Evolutionary conservation across 345 rosid genomes (phyloP), one percentile per base, ranked within the genome.

Genomic region (Lepidium didymum): DNA sequence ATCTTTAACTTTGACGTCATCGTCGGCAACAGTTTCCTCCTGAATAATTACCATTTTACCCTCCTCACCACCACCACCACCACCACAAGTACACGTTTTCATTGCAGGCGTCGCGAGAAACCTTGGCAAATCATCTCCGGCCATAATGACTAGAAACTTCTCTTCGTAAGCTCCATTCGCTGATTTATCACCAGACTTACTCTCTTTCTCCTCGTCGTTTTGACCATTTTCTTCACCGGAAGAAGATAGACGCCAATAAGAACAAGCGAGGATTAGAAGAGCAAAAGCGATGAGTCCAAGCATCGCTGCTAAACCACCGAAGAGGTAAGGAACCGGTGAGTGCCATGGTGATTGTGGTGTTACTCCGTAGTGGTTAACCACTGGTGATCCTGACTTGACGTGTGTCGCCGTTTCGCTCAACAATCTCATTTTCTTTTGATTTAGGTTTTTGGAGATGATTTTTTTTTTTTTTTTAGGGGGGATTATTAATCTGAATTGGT

Each of bases 291-390:
- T 89, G 64, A 89, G 70, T 40, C 90, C 90, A 23, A 89, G 73
- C 92, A 86, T 89, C 67, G 96, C 96, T 0, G 90, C 92, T 21
- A 89, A 67, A 7, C 92, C 92, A 0, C 96, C 96, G 52, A 89
- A 89, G 51, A 89, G 79, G 75, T 86, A 89, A 0, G 92, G 90
- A 14, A 89, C 90, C 2, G 96, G 96, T 7, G 96, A 89, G 75
- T 85, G 86, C 92, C 90, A 89, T n/a, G 87, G 85, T 0, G 91
- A 84, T 35, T 67, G 81, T 16, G 77, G 87, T 16, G n/a, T 12
- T 11, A 38, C 49, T 16, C 19, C 14, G 34, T 54, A 34, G 37
- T 60, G 69, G 21, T 37, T 53, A n/a, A n/a, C n/a, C 21, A 34
- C 77, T 4, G 38, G 36, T 42, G 16, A 40, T 43, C 74, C 31